phyloP scores from a whole-genome alignment of 1,284 basidiomycete genomes.

The Cutaneotrichosporon mucoides region DNA sequence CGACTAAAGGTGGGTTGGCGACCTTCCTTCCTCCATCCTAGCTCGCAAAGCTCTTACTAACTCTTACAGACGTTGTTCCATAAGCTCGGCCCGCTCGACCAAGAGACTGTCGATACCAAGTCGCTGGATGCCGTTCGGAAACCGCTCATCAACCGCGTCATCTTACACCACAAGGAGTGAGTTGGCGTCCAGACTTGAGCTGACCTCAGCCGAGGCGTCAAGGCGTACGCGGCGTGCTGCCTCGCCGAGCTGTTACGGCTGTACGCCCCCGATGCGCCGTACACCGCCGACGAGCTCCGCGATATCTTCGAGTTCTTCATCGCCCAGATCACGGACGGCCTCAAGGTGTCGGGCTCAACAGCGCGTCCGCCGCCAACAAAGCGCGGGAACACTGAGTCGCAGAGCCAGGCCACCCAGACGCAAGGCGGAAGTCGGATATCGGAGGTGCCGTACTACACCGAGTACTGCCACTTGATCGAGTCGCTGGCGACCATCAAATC shows the following conservation, averaged over 20 bases:
- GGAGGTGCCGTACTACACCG: constrained; percentile 64
- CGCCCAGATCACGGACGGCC: constrained; percentile 68
- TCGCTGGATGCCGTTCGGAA: constrained; percentile 68
- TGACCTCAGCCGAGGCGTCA: constrained; percentile 61
- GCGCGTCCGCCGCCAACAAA: too few species aligned
- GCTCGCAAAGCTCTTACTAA: too few species aligned
- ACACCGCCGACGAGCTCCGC: constrained; percentile 73
- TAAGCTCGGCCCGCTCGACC: constrained; percentile 79
- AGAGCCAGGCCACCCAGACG: constrained; percentile 7
- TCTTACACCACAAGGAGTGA: constrained; percentile 88
- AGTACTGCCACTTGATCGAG: constrained; percentile 90
- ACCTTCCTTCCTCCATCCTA: too few species aligned
- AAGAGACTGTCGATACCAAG: constrained; percentile 72
- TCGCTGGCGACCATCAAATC: constrained; percentile 90
- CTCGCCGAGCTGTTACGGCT: constrained; percentile 88
- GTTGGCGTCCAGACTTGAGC: constrained; percentile 10
- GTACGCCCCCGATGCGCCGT: constrained; percentile 96
- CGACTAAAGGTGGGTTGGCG: constrained; percentile 60
- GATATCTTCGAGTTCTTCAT: constrained; percentile 96
- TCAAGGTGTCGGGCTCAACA: constrained; percentile 51
- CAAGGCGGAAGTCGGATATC: constrained; percentile 45
- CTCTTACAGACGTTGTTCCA: constrained; percentile 58
- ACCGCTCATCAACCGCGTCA: constrained; percentile 72
- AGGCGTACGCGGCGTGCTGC: constrained; percentile 89
- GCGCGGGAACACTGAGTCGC: neutral